Base-by-base conservation (phyloP, 768 basidiomycete species). In the Suillus alpinus region DNA sequence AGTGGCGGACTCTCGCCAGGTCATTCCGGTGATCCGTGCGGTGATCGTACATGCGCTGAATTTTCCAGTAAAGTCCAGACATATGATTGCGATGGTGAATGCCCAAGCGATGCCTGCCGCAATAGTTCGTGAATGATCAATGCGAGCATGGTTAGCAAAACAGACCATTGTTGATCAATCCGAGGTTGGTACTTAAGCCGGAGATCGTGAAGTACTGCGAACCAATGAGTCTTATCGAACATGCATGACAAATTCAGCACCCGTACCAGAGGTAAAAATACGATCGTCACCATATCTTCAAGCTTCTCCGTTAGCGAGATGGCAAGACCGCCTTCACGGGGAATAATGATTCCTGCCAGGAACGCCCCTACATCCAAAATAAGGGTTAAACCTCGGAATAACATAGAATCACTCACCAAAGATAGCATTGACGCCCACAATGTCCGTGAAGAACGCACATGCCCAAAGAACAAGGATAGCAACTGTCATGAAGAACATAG, bases 381-480 rank as follows among this genome's bases (percentile, higher is more conserved):
- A 8, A 55, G 53, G 16, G 3, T 6, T 39, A 36, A 23, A 14
- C 16, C 5, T 37, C 23, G 18, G 7, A 62, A 57, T 9, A 16
- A 36, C 20, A 46, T 14, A 57, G 3, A 7, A 56, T 60, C 4
- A 66, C 76, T 31, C 57, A 83, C 94, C 94, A 68, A 96, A 96
- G 62, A 96, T 94, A 20, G 94, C 89, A 69, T 94, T 90, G 8
- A 94, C 92, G n/a, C 94, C 96, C 66, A 98, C 93, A 62, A 94
- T 80, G 67, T 96, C 95, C 0, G 95, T 97, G 70, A 98, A 89
- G 76, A 96, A 98, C 0, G 95, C 90, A 2, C 88, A 92, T 0
- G 83, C 86, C 75, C 98, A 95, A 18, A 94, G 77, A 18, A 92
- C 69, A 16, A 97, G 73, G 61, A 96, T 88, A 32, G 87, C 88